A percentile compares a stretch with the other conserved stretches of the same genome.
Conservation (phyloP, 73 alveolate species). For the Symbiodinium natans region DNA sequence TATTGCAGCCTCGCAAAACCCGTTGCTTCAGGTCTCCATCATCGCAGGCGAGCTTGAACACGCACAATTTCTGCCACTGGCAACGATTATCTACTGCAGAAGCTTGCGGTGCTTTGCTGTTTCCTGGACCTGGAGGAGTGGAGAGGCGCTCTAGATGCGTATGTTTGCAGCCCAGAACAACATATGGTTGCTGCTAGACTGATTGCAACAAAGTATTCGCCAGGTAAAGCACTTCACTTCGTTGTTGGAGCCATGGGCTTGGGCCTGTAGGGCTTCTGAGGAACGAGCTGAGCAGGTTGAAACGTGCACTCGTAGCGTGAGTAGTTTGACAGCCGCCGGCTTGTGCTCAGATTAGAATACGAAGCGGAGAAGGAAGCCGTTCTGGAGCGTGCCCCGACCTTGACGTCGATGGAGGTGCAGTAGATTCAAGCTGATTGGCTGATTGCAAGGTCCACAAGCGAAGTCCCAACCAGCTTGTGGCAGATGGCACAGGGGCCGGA, state of each 20-base stretch:
- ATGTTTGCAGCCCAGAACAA: neutral
- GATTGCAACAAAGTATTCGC: neutral
- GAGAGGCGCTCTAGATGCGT: constrained; percentile 66
- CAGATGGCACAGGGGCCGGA: constrained; percentile 61
- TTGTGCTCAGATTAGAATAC: constrained; percentile 45
- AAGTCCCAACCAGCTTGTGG: constrained; percentile 58
- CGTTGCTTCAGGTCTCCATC: neutral
- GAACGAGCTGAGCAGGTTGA: no score
- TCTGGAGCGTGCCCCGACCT: constrained; percentile 31
- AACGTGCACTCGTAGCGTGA: no score
- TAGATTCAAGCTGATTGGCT: no score
- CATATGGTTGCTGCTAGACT: neutral
- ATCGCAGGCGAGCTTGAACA: no score
- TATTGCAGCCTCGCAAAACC: no score
- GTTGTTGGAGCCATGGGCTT: constrained; percentile 39
- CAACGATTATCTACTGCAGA: no score
- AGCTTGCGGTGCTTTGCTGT: no score
- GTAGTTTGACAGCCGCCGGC: no score
- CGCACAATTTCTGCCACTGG: no score
- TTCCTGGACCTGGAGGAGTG: constrained; percentile 64
- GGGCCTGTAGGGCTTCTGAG: neutral
- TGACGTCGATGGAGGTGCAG: neutral
- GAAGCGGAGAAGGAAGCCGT: constrained; percentile 89
- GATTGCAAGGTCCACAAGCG: constrained; percentile 47
- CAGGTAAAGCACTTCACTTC: constrained; percentile 91